Percentiles rank a stretch among this genome's conserved stretches.
These are phyloP conservation scores for Pseudocercospora ulei DNA, from an alignment of 2,329 filamentous ascomycete species.

Conservation along the genomic window DNA sequence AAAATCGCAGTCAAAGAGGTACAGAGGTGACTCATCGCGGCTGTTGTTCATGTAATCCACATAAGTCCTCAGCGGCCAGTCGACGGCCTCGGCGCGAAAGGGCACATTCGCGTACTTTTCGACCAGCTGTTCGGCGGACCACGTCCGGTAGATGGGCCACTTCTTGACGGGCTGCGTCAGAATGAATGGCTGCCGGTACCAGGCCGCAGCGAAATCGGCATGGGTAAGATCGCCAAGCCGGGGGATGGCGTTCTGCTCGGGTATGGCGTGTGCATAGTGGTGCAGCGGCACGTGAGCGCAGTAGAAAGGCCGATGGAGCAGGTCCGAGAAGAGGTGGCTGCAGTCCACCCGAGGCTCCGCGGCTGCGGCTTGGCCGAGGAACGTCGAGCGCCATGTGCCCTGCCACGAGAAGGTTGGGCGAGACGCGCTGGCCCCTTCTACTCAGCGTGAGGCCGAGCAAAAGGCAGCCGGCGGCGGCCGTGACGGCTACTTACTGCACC, in stretches of 20 bases:
- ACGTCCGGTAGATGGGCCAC: conserved; percentile 69
- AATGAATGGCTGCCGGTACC: conserved; percentile 77
- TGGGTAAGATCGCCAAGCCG: conserved; percentile 59
- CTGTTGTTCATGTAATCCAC: conserved; percentile 70
- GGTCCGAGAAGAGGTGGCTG: conserved; percentile 75
- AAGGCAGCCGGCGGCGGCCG: background rate
- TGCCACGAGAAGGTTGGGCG: conserved; percentile 54
- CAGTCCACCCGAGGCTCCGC: conserved; percentile 57
- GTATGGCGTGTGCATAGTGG: conserved; percentile 62
- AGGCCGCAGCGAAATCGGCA: conserved; percentile 62
- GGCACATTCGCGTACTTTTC: conserved; percentile 54
- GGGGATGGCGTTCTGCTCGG: conserved; percentile 60
- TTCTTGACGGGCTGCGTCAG: conserved; percentile 68
- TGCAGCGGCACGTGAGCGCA: conserved; percentile 66
- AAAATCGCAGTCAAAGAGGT: conserved; percentile 82
- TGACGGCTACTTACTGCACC: conserved; percentile 62
- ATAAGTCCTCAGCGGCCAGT: conserved; percentile 80
- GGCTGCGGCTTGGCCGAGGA: conserved; percentile 50
- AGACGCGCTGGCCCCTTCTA: conserved; percentile 36
- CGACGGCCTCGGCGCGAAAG: conserved; percentile 86
- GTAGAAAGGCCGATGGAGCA: conserved; percentile 78
- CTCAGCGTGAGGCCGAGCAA: conserved; percentile 29
- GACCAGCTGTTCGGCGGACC: conserved; percentile 61
- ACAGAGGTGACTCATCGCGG: conserved; percentile 66
- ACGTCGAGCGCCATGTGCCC: conserved; percentile 75